Percentiles rank a stretch among this genome's conserved stretches.
phyloP scores from a whole-genome alignment of 805 yeast genomes.

The Lipomyces spencermartinsiae region DNA sequence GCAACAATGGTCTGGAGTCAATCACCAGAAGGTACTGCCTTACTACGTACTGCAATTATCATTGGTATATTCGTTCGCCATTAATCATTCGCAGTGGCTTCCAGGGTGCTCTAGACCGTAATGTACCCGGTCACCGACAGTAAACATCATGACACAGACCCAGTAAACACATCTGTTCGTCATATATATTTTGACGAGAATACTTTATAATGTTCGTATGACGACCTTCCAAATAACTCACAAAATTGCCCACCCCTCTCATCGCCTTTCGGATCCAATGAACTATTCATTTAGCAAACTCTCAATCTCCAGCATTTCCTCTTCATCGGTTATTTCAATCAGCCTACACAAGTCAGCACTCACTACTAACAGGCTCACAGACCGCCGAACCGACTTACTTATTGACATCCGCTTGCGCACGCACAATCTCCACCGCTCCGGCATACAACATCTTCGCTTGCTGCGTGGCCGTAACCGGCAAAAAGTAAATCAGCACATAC shows the following conservation, averaged over 20 bases:
- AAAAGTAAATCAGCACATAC: conserved; percentile 80
- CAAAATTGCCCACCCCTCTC: not conserved
- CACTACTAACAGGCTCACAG: not conserved
- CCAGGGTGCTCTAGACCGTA: too few species aligned
- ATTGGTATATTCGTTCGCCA: too few species aligned
- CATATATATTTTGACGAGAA: not conserved
- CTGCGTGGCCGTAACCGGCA: conserved; percentile 85
- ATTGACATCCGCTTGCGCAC: conserved; percentile 78
- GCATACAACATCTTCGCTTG: conserved; percentile 88
- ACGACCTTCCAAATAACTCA: not conserved
- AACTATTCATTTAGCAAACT: not conserved
- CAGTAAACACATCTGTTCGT: not conserved
- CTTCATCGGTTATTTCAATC: conserved; percentile 26
- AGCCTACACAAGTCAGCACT: conserved; percentile 11
- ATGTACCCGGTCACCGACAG: too few species aligned
- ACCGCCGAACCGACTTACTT: conserved; percentile 50
- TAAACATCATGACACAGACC: too few species aligned
- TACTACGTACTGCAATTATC: too few species aligned
- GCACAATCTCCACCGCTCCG: conserved; percentile 81
- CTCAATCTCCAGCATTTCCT: conserved; percentile 16
- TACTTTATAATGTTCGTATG: not conserved
- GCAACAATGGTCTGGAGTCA: too few species aligned
- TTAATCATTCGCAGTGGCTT: too few species aligned
- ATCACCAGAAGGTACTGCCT: too few species aligned
- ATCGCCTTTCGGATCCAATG: not conserved